Base-by-base conservation (phyloP, 2,329 filamentous ascomycete species). In the Whalleya microplaca region DNA sequence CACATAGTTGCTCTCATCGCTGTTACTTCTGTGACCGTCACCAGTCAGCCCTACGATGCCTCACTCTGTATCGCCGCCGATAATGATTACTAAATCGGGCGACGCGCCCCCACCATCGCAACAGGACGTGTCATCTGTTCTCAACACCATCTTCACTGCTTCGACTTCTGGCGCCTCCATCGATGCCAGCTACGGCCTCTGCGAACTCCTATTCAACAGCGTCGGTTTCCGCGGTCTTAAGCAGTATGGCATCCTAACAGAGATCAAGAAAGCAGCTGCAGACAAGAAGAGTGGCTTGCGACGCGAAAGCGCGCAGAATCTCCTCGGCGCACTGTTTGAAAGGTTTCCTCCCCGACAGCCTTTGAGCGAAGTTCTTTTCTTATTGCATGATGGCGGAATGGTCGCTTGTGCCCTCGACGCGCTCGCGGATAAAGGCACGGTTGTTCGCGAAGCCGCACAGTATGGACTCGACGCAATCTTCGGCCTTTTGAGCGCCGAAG, bases 381-480 rank as follows among this genome's bases (percentile, higher is more conserved):
- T 97, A 18, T 74, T 93, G n/a, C 86, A 95, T 71, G 89, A 96
- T 73, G 87, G 88, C 52, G 87, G 85, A 53, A 73, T 96, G 56
- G 77, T 97, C 9, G 74, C 82, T 37, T 80, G 87, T 60, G 91
- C 90, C 21, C 83, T 98, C 58, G 95, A 99, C 69, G 87, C 89
- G 8, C 82, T 99, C 47, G 84, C 94, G 48, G 95, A 99, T 73
- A 98, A 99, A 80, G 91, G 90, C 49, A 79, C 88, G 48, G 88
- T 96, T 7, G 92, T 98, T 46, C 89, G 90, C 66, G 93, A 98
- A 71, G 90, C 93, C 43, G 92, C 94, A 5, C 91, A 96, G 74
- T 99, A 98, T 74, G 95, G 92, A 29, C 83, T 99, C 55, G 93
- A 99, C 73, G 89, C 91, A 21, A 81, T 98, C 21, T 96, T 96